Base-by-base conservation (phyloP, 2,329 filamentous ascomycete genomes). In the Aspergillus fructus region DNA sequence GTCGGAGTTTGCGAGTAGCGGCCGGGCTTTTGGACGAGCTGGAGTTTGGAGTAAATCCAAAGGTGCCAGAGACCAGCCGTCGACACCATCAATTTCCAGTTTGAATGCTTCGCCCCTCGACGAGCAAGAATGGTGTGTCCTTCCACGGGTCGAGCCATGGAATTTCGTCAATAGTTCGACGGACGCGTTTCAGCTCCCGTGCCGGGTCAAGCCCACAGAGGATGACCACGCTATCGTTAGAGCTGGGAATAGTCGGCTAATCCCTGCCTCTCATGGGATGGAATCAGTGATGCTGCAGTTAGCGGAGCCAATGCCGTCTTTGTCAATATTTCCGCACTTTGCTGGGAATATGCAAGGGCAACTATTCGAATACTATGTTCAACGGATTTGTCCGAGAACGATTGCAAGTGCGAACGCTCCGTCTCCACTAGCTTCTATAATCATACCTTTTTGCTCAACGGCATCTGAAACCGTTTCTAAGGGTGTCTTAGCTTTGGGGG, bases 21-120 rank as follows among this genome's bases (percentile, higher is more conserved):
- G 76, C 11, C 61, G 76, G 51, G 76, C 76, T 5, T 78, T 78
- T 64, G 76, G 76, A 4, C 68, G 76, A 51, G 66, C 74, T 23
- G 76, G 76, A 37, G 70, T 77, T 37, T 78, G 76, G 76, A 74
- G 64, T 55, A 74, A 74, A 59, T 53, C 59, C 41, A 61, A 59
- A 41, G 39, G 61, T 27, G 59, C 59, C 62, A 68, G 49, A 12
- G 60, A 61, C 19, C 30, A 53, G 39, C 57, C 57, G 33, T 62
- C 58, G 33, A 63, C 62, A 59, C 50, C 61, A 50, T 57, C 62
- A 45, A 33, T 66, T 48, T 33, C 55, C 23, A 60, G 61, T 33
- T 61, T 60, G 24, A 49, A 59, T 15, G 62, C 59, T n/a, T 39
- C 54, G 12, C 51, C 59, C n/a, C 42, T 55, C 1, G 60, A 65